Evolutionary conservation across 2,329 filamentous ascomycete genomes (phyloP).

Genomic region (Volutella citrinella): DNA sequence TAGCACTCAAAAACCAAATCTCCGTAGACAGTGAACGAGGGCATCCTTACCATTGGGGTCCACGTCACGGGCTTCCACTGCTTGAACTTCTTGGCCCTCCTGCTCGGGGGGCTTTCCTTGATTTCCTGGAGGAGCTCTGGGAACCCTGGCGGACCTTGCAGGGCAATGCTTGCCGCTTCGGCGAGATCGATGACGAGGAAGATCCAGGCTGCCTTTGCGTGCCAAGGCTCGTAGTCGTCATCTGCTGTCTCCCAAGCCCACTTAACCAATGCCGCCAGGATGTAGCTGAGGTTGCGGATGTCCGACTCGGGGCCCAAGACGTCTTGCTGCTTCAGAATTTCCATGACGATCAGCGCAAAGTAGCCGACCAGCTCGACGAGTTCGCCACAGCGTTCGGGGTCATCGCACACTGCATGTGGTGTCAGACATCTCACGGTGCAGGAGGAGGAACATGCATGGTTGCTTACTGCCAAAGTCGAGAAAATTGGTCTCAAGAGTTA

Average conservation of each 20-base stretch:
- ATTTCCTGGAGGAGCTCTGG: slow-evolving; percentile 2
- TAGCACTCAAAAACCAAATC: too few species aligned
- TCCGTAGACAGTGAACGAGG: too few species aligned
- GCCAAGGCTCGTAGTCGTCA: not conserved
- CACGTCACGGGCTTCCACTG: too few species aligned
- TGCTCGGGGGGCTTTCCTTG: too few species aligned
- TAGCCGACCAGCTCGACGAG: slow-evolving; percentile 14
- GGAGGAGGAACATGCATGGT: accelerated
- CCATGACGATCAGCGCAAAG: slow-evolving; percentile 11
- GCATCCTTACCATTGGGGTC: too few species aligned
- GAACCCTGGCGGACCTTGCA: slow-evolving; percentile 4
- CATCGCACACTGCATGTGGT: slow-evolving; percentile 7
- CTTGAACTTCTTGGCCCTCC: too few species aligned
- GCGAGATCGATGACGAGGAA: slow-evolving; percentile 14
- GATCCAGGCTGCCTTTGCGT: slow-evolving; percentile 11
- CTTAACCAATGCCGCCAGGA: slow-evolving; percentile 11
- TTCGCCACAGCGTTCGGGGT: not conserved
- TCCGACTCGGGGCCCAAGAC: slow-evolving; percentile 14
- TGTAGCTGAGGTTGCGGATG: slow-evolving; percentile 14
- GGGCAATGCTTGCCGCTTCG: slow-evolving; percentile 8
- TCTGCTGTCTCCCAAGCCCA: slow-evolving; percentile 8
- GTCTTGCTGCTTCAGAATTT: slow-evolving; percentile 9
- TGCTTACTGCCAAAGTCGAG: slow-evolving; percentile 11
- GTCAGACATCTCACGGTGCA: slow-evolving; percentile 1
- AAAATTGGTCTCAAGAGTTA: slow-evolving; percentile 7